These are phyloP conservation scores for Globomyces pollinis-pini DNA, from an alignment of 192 early-diverging fungal genomes.

Conservation along the genomic window DNA sequence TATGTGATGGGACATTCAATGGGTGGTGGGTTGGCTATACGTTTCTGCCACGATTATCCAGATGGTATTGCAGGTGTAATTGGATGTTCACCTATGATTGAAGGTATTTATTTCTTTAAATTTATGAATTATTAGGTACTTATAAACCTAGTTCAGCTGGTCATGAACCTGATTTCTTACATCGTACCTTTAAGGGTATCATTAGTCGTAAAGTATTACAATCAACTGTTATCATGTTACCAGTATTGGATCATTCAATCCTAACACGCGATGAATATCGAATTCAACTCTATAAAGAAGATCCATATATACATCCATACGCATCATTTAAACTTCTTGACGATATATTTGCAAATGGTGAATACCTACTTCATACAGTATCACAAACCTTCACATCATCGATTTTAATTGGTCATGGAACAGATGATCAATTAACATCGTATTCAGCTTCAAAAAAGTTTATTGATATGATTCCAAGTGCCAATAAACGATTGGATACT, in stretches of 20 bases:
- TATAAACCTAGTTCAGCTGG: background rate
- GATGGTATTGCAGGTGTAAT: slow-evolving; percentile 1
- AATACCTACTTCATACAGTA: background rate
- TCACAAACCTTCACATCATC: background rate
- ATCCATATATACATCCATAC: slow-evolving; percentile 1
- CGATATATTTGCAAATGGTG: background rate
- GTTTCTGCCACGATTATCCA: background rate
- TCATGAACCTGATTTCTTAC: background rate
- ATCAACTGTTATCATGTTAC: background rate
- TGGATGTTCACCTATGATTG: background rate
- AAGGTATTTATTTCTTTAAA: background rate
- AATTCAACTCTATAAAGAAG: background rate
- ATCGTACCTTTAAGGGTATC: background rate
- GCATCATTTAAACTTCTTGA: background rate
- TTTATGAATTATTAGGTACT: background rate
- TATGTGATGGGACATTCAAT: slow-evolving; percentile 49
- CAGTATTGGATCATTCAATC: background rate
- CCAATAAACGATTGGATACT: background rate
- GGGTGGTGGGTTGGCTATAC: slow-evolving; percentile 30
- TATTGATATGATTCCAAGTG: background rate
- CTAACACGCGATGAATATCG: background rate
- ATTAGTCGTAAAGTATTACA: background rate
- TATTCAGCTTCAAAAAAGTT: slow-evolving; percentile 7
- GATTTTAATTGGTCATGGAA: slow-evolving; percentile 9
- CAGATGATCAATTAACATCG: background rate